These are phyloP conservation scores for Zelopaecilomyces penicillatus DNA, from an alignment of 2,329 filamentous ascomycete species.

Conservation along the genomic window DNA sequence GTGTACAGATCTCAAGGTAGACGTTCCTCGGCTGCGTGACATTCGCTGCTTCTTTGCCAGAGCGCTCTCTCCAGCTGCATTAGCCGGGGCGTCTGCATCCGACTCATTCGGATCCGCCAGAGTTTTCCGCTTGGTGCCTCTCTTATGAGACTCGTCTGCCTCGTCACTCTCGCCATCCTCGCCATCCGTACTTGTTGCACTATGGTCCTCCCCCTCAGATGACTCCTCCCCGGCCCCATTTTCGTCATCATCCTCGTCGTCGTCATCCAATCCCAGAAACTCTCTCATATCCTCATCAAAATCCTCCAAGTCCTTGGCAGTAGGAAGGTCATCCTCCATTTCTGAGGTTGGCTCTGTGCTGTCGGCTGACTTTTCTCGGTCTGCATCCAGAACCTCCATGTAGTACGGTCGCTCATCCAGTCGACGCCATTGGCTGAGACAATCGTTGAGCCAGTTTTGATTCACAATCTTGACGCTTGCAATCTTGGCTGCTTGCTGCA, in stretches of 20 bases:
- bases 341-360: conserved; percentile 24
- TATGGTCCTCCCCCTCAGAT: conserved; percentile 9
- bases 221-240: conserved; percentile 11
- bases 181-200: conserved; percentile 12
- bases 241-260: conserved; percentile 35
- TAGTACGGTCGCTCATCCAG: conserved; percentile 72
- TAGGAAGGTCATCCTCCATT: conserved; percentile 20
- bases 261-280: conserved; percentile 54
- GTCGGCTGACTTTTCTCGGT: conserved; percentile 36
- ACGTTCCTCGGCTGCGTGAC: conserved; percentile 35
- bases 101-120: conserved; percentile 22
- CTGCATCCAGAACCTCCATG: conserved; percentile 65
- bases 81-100: conserved; percentile 23
- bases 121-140: conserved; percentile 26
- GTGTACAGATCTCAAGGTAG: conserved; percentile 37
- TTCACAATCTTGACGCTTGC: conserved; percentile 83
- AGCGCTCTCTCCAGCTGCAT: conserved; percentile 26
- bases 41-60: conserved; percentile 45
- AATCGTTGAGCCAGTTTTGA: conserved; percentile 81
- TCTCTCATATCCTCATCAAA: conserved; percentile 68
- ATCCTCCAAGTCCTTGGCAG: conserved; percentile 38
- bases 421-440: conserved; percentile 73
- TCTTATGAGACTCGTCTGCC: conserved; percentile 16
- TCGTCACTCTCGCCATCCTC: conserved; percentile 21
- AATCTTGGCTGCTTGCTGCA: conserved; percentile 74